Evolutionary conservation across 371 early-diverging fungal genomes (phyloP).

Genomic region (Mortierella sp.): DNA sequence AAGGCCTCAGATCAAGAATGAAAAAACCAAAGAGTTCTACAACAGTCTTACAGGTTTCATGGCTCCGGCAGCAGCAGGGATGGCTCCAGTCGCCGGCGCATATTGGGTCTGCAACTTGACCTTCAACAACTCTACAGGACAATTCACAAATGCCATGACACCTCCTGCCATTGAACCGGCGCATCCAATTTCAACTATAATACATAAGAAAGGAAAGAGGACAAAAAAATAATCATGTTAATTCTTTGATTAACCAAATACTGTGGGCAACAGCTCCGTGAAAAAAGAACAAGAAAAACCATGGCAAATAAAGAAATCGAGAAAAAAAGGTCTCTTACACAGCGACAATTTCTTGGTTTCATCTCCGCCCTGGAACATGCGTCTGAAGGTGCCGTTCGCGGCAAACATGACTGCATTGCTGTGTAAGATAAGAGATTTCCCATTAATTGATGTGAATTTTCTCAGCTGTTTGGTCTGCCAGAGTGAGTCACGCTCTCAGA

Average conservation of each 20-base stretch:
- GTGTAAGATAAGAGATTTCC: conserved; percentile 4
- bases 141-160: conserved; percentile 86
- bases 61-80: conserved; percentile 15
- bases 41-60: conserved; percentile 58
- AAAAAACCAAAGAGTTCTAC: no score
- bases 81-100: conserved; percentile 47
- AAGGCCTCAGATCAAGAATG: no score
- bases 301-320: neutral
- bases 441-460: neutral
- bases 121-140: conserved; percentile 89
- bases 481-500: conserved; percentile 14
- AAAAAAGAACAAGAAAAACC: neutral
- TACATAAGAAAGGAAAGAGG: neutral
- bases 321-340: conserved; percentile 5
- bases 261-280: no score
- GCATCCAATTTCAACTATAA: conserved; percentile 67
- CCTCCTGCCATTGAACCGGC: conserved; percentile 88
- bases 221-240: conserved; percentile 1
- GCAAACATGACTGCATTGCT: conserved; percentile 91
- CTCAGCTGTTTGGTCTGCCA: neutral
- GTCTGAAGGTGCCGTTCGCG: conserved; percentile 80
- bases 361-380: conserved; percentile 67
- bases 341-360: conserved; percentile 30
- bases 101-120: conserved; percentile 87
- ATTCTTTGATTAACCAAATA: no score